A percentile compares a stretch with the other conserved stretches of the same genome.
Evolutionary conservation across 768 basidiomycete genomes (phyloP).

Genomic region (Leccinum longicurvipes): DNA sequence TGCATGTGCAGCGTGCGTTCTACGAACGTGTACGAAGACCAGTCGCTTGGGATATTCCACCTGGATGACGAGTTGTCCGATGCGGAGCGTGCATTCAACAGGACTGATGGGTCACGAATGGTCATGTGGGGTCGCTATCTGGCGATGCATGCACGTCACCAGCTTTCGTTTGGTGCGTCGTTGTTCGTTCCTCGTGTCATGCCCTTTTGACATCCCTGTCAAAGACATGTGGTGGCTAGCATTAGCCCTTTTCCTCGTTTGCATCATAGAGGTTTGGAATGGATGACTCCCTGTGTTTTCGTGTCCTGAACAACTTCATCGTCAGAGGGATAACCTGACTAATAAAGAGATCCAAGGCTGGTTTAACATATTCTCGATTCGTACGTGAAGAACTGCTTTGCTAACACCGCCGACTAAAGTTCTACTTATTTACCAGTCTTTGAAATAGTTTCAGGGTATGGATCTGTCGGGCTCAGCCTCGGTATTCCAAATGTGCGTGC

Average conservation of each 20-base stretch:
- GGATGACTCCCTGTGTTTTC: not conserved
- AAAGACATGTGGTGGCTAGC: slow-evolving; percentile 96
- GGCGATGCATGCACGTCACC: slow-evolving; percentile 77
- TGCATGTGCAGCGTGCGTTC: slow-evolving; percentile 66
- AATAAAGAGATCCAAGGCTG: slow-evolving; percentile 52
- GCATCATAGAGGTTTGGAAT: slow-evolving; percentile 81
- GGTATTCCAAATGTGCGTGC: slow-evolving; percentile 73
- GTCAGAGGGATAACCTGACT: slow-evolving; percentile 57
- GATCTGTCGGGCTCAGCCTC: slow-evolving; percentile 84
- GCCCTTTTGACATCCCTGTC: slow-evolving; percentile 1
- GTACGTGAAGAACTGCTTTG: slow-evolving; percentile 40
- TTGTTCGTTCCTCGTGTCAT: not conserved
- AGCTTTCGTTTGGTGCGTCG: slow-evolving; percentile 82
- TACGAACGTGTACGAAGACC: slow-evolving; percentile 93
- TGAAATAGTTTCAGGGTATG: slow-evolving; percentile 85
- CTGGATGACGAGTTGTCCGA: slow-evolving; percentile 48
- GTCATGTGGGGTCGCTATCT: slow-evolving; percentile 75
- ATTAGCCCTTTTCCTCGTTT: slow-evolving; percentile 80
- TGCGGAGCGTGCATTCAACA: slow-evolving; percentile 39
- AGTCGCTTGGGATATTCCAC: slow-evolving; percentile 77
- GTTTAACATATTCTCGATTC: slow-evolving; percentile 82
- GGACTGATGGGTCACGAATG: slow-evolving; percentile 46
- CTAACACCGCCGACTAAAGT: not conserved
- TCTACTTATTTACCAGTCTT: slow-evolving; percentile 51
- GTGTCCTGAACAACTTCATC: slow-evolving; percentile 2